phyloP scores from a whole-genome alignment of 495 filamentous ascomycete species.

The Neurospora sp. region DNA sequence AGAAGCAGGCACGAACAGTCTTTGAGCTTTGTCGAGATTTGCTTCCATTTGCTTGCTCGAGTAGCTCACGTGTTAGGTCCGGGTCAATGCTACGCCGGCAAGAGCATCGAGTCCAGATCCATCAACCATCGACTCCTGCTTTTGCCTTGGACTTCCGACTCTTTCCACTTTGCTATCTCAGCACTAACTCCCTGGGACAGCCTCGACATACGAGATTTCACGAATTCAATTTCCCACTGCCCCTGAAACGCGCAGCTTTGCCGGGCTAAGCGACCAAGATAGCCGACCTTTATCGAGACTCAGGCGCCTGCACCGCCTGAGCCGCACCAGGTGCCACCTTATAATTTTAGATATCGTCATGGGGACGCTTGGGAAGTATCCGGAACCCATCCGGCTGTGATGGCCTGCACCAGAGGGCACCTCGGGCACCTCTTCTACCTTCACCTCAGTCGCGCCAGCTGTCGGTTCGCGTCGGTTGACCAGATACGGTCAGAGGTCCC shows the following conservation, averaged over 20 bases:
- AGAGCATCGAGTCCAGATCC: not conserved
- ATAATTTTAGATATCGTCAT: not conserved
- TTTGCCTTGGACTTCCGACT: not conserved
- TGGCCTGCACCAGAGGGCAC: not conserved
- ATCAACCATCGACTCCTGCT: not conserved
- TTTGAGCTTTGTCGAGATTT: not conserved
- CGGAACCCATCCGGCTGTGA: not conserved
- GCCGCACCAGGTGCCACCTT: not conserved
- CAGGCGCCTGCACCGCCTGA: not conserved
- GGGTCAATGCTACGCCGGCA: not conserved
- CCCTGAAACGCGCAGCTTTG: not conserved
- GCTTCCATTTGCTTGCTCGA: not conserved
- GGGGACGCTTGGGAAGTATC: not conserved
- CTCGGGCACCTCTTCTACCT: not conserved
- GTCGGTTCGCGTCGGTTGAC: not conserved
- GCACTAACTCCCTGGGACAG: not conserved
- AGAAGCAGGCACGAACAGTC: not conserved
- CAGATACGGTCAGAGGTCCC: not conserved
- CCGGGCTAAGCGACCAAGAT: not conserved
- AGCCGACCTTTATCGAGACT: not conserved
- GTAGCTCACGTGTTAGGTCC: not conserved
- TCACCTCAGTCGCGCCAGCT: not conserved
- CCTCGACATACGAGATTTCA: not conserved
- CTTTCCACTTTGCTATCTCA: not conserved
- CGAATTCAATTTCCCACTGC: not conserved